These are phyloP conservation scores for Clonostachys chloroleuca DNA, from an alignment of 2,329 filamentous ascomycete genomes.

Conservation along the genomic window DNA sequence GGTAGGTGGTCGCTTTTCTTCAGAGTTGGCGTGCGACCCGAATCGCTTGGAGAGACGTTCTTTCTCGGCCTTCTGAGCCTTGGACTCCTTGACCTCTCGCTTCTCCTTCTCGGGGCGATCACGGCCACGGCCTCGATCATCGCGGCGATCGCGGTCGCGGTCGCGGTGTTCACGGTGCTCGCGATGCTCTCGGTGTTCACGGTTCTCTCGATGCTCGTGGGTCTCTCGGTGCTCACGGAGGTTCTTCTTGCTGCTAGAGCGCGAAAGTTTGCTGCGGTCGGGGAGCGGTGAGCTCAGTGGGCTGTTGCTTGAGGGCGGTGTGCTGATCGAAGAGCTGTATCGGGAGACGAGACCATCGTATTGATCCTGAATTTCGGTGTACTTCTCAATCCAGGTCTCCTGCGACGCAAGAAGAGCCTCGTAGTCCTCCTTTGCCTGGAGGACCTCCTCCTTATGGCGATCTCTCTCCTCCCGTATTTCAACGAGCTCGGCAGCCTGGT, in stretches of 20 bases:
- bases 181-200: slow-evolving; percentile 10
- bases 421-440: slow-evolving; percentile 18
- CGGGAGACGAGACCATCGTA: slow-evolving; percentile 20
- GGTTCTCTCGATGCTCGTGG: slow-evolving; percentile 7
- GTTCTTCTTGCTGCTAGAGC: slow-evolving; percentile 15
- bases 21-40: slow-evolving; percentile 1
- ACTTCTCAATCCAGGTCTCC: slow-evolving; percentile 3
- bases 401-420: slow-evolving; percentile 12
- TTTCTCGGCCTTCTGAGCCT: slow-evolving; percentile 22
- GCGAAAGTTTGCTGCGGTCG: slow-evolving; percentile 19
- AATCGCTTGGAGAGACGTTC: slow-evolving; percentile 30
- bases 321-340: slow-evolving; percentile 14
- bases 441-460: slow-evolving; percentile 10
- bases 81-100: slow-evolving; percentile 16
- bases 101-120: slow-evolving; percentile 8
- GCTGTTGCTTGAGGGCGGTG: slow-evolving; percentile 6
- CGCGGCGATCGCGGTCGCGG: slow-evolving; percentile 6
- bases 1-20: slow-evolving; percentile 17
- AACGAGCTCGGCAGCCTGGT: neutral
- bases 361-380: slow-evolving; percentile 17
- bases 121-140: slow-evolving; percentile 5
- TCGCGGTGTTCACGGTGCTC: slow-evolving; percentile 12
- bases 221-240: slow-evolving; percentile 15
- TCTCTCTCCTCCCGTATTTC: slow-evolving; percentile 14
- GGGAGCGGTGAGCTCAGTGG: slow-evolving; percentile 12